A percentile compares a stretch with the other conserved stretches of the same genome.
Evolutionary conservation across 2,329 filamentous ascomycete species (phyloP).

Genomic region (Penicillium oxalicum): DNA sequence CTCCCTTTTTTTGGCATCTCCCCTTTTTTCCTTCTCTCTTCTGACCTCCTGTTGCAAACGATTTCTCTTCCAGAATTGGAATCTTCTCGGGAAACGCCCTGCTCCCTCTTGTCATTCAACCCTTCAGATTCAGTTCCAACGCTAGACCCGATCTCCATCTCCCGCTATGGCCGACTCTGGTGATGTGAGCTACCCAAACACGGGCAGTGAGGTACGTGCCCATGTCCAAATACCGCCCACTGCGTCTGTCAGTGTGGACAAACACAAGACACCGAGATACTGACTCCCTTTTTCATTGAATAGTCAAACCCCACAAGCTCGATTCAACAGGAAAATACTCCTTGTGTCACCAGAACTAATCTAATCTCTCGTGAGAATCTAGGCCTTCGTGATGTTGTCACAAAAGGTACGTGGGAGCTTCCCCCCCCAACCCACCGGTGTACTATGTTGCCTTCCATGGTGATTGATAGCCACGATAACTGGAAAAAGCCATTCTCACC

Average conservation of each 20-base stretch:
- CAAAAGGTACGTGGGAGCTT: conserved; percentile 18
- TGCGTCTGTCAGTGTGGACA: background rate
- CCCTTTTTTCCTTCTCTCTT: conserved; percentile 7
- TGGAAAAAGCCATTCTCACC: conserved; percentile 14
- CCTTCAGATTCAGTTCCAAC: conserved; percentile 2
- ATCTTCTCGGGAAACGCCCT: background rate
- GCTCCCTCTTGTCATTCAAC: background rate
- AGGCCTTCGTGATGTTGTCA: conserved; percentile 23
- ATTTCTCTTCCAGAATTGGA: background rate
- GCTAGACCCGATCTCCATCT: background rate
- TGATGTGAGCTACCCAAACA: conserved; percentile 36
- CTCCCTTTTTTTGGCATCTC: conserved; percentile 4
- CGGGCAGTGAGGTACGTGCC: conserved; percentile 35
- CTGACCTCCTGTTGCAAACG: background rate
- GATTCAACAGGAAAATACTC: background rate
- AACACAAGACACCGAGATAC: background rate
- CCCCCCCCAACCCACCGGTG: background rate
- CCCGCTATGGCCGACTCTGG: conserved; percentile 30
- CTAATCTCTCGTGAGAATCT: conserved; percentile 3
- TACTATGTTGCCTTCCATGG: no score
- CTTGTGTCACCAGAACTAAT: conserved; percentile 15
- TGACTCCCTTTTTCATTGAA: conserved; percentile 6
- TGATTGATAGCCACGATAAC: background rate
- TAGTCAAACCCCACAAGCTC: background rate
- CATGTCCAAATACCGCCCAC: background rate